Conservation (phyloP, 306 rosid species). For the Quercus dentata region DNA sequence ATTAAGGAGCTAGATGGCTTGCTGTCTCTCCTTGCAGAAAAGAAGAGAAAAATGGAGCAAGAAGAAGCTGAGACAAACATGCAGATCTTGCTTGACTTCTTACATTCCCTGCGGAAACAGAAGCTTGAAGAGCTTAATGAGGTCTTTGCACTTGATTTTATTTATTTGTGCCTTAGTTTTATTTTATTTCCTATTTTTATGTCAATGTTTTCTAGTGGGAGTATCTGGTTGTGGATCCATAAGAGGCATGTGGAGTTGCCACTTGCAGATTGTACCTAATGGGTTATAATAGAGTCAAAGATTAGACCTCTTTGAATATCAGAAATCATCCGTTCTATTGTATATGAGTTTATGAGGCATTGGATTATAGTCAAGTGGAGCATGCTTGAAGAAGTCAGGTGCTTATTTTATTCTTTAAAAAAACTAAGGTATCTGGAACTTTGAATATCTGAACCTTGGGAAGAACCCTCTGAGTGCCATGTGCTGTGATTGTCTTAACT, state of each 20-base stretch:
- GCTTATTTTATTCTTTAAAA: background rate
- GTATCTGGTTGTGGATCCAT: background rate
- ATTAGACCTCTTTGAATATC: background rate
- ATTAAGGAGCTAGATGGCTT: slow-evolving; percentile 84
- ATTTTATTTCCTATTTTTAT: background rate
- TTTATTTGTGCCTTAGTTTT: background rate
- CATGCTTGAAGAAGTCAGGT: background rate
- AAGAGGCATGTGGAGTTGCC: background rate
- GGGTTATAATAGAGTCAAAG: background rate
- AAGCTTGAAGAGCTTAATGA: slow-evolving; percentile 79
- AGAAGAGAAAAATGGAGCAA: slow-evolving; percentile 95
- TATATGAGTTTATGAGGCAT: background rate
- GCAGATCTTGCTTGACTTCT: slow-evolving; percentile 89
- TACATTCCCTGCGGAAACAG: slow-evolving; percentile 82
- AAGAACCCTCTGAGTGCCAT: background rate
- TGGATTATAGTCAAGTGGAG: background rate
- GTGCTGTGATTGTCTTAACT: background rate
- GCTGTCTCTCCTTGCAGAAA: slow-evolving; percentile 71
- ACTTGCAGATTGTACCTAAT: too few relatives aligned
- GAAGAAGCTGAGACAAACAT: slow-evolving; percentile 93
- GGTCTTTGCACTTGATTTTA: slow-evolving; percentile 40
- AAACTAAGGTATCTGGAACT: background rate
- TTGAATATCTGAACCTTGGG: background rate
- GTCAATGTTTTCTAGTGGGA: background rate
- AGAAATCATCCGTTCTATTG: background rate